Conservation (phyloP, 2,329 filamentous ascomycete species). For the Cryphonectria radicalis region DNA sequence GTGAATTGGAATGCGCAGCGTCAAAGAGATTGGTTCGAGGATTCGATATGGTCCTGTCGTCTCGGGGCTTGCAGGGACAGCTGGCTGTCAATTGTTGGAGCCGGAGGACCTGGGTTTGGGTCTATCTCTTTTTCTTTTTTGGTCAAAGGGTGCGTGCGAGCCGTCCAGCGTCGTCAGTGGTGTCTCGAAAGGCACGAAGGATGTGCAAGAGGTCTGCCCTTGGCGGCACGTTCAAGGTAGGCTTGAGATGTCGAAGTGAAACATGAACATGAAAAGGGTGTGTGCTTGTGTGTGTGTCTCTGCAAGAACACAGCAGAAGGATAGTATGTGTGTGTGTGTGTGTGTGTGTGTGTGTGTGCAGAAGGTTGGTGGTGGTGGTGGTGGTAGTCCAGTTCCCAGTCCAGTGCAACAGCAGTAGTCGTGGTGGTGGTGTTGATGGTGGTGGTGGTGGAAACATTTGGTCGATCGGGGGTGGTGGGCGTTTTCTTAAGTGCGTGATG, state of each 20-base stretch:
- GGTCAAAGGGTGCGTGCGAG: conserved; percentile 17
- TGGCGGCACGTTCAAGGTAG: conserved; percentile 17
- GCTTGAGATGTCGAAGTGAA: conserved; percentile 24
- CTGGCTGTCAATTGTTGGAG: conserved; percentile 18
- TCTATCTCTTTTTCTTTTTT: too few species aligned
- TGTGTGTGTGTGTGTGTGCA: conserved; percentile 10
- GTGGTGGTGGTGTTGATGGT: conserved; percentile 16
- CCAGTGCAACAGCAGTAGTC: not conserved
- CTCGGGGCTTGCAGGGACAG: conserved; percentile 13
- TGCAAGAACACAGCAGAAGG: not conserved
- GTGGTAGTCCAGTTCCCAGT: not conserved
- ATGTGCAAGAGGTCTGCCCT: conserved; percentile 15
- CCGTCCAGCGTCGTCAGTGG: conserved; percentile 28
- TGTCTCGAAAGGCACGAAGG: conserved; percentile 14
- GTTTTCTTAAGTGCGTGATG: conserved; percentile 30
- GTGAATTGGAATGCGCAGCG: not conserved
- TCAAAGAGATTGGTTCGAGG: not conserved
- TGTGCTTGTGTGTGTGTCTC: not conserved
- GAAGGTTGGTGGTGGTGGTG: not conserved
- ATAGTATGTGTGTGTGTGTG: conserved; percentile 22
- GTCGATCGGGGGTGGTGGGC: conserved; percentile 23
- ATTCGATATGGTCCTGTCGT: conserved; percentile 11
- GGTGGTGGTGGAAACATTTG: conserved; percentile 26
- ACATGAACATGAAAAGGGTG: conserved; percentile 5
- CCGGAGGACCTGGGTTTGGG: conserved; percentile 5